Base-by-base conservation (phyloP, 2,329 filamentous ascomycete genomes). In the Fusarium sp. region DNA sequence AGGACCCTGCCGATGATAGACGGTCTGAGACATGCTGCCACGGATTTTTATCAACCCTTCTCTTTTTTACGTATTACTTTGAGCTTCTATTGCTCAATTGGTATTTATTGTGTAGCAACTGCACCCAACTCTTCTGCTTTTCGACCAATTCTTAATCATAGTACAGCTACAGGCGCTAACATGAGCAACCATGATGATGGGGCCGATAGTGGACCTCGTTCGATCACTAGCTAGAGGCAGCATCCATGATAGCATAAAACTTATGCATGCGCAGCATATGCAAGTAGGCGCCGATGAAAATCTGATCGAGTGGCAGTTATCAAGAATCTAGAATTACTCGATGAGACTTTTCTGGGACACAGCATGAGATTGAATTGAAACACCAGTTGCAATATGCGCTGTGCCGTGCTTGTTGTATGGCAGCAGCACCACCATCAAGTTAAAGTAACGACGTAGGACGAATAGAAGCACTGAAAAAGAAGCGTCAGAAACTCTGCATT, bases 151-250 rank as follows among this genome's bases (percentile, higher is more conserved):
- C 46, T n/a, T 50, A 16, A 41, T 67, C 45, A 61, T 62, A 47
- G 33, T 50, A 49, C 57, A 52, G 53, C 52, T 40, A 44, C 26
- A 16, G 62, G 57, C 57, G 62, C 53, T 67, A 62, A 67, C 26
- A n/a, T 13, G 51, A 70, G 66, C 36, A 50, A 28, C 56, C 66
- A 67, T 70, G 52, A 70, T 69, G 57, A 55, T 67, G 66, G 47
- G 62, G 53, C 59, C 52, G 51, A 70, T 60, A 45, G 61, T 64
- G 62, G 61, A 44, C 41, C 51, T 54, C 66, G 55, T 70, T 54
- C 63, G 41, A 60, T 64, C 30, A 61, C 26, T 47, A 36, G 41
- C 33, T 45, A 47, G 46, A 41, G 23, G 30, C 38, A 44, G 31
- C 46, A 30, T 30, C 30, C 30, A 67, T 57, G 52, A 59, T 65